Conservation (phyloP, 2,329 filamentous ascomycete species). For the Botrytis squamosa region DNA sequence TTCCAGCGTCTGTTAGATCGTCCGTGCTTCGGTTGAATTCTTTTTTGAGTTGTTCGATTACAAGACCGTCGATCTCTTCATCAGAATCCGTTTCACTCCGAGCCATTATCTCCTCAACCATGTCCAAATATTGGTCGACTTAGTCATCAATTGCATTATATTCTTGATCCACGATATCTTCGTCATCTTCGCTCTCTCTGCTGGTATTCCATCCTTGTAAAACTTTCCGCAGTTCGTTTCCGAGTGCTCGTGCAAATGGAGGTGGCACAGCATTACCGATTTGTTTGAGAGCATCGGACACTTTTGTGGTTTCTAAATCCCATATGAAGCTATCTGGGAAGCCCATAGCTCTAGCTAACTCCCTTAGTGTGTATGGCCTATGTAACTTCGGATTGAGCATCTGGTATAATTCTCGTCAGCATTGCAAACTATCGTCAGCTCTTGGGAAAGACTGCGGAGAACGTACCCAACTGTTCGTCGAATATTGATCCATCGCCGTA, state of each 20-base stretch:
- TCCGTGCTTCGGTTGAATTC: neutral
- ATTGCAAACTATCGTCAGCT: neutral
- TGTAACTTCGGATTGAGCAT: neutral
- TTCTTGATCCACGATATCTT: neutral
- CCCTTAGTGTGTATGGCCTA: no score
- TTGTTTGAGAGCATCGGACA: neutral
- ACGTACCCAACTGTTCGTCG: conserved; percentile 1
- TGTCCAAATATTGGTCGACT: neutral
- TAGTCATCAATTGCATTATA: neutral
- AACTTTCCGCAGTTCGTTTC: conserved; percentile 6
- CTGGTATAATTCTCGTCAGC: conserved; percentile 9
- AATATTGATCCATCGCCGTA: neutral
- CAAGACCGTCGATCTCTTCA: neutral
- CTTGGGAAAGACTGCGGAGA: no score
- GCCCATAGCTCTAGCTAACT: conserved; percentile 25
- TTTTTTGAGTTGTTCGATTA: neutral
- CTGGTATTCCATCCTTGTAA: neutral
- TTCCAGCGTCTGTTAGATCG: neutral
- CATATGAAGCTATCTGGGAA: conserved; percentile 28
- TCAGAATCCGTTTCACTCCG: neutral
- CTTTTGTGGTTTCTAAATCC: neutral
- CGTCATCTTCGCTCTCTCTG: neutral
- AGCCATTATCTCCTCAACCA: rapidly evolving
- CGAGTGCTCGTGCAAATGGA: conserved; percentile 6
- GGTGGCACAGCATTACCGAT: conserved; percentile 18